Evolutionary conservation across 2,329 filamentous ascomycete species (phyloP).

Genomic region (Albophoma yamanashiensis): DNA sequence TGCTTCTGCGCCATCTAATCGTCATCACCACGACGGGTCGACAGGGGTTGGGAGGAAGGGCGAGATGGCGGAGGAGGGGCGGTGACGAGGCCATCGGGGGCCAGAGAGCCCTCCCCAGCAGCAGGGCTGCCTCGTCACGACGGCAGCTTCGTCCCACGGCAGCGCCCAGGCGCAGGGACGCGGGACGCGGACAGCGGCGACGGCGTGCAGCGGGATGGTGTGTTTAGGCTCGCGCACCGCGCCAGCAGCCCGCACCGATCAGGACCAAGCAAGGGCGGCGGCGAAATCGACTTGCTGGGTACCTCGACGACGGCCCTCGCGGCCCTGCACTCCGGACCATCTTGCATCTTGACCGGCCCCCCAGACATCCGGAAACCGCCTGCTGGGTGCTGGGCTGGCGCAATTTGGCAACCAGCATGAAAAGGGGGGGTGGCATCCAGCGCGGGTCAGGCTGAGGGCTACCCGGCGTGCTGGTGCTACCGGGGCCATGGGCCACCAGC

Average conservation of each 20-base stretch:
- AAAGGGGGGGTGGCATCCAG: not conserved
- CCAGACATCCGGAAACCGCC: not conserved
- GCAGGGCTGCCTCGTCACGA: not conserved
- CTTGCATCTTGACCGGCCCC: not conserved
- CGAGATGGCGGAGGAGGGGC: not conserved
- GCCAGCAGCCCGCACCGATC: not conserved
- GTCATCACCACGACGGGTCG: not conserved
- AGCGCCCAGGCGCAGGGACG: not conserved
- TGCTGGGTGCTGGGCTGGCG: not conserved
- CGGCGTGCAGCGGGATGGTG: not conserved
- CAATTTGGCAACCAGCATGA: not conserved
- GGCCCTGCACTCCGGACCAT: not conserved
- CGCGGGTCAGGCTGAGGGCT: not conserved
- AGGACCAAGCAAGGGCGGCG: not conserved
- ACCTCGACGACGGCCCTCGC: not conserved
- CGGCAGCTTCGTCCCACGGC: not conserved
- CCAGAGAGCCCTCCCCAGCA: not conserved
- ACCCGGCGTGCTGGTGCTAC: conserved; percentile 1
- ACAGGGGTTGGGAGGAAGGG: not conserved
- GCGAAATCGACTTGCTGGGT: not conserved
- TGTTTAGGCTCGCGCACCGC: not conserved
- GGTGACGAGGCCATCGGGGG: not conserved
- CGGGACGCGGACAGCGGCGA: not conserved
- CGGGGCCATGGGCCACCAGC: not conserved
- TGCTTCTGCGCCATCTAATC: not conserved